phyloP scores from a whole-genome alignment of 2,329 filamentous ascomycete genomes.

The Neophaeococcomyces aloes region DNA sequence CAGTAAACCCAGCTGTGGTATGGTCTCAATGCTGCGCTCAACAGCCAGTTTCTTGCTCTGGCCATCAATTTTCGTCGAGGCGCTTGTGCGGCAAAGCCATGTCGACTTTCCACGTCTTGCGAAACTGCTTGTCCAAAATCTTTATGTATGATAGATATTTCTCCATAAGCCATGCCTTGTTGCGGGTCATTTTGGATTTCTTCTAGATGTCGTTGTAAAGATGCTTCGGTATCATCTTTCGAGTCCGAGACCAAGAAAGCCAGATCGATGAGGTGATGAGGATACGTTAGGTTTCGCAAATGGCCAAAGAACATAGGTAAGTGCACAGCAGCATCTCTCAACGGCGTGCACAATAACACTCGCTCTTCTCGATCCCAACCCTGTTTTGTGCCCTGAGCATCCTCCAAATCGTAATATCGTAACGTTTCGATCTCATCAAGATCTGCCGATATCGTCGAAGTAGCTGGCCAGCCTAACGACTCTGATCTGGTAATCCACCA shows the following conservation, averaged over 20 bases:
- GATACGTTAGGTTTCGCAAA: constrained; percentile 90
- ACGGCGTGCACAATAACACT: constrained; percentile 85
- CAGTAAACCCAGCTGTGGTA: constrained; percentile 99
- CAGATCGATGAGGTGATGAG: constrained; percentile 89
- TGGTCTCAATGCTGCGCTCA: constrained; percentile 83
- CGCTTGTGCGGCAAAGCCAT: constrained; percentile 94
- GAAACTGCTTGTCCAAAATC: constrained; percentile 97
- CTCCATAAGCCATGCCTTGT: constrained; percentile 73
- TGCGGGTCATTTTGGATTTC: constrained; percentile 71
- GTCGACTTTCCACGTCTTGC: constrained; percentile 92
- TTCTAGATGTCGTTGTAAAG: constrained; percentile 65
- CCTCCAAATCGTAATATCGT: constrained; percentile 89
- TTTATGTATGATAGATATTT: constrained; percentile 96
- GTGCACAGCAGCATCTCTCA: constrained; percentile 86
- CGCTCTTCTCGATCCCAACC: constrained; percentile 96
- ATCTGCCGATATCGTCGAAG: constrained; percentile 30
- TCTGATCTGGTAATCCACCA: constrained; percentile 65
- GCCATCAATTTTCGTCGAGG: constrained; percentile 94
- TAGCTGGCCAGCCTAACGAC: constrained; percentile 9
- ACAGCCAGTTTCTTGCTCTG: constrained; percentile 89
- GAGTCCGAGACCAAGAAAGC: constrained; percentile 96
- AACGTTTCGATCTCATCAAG: constrained; percentile 77
- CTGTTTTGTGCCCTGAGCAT: constrained; percentile 79
- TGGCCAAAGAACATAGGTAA: constrained; percentile 98
- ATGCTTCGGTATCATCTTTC: constrained; percentile 73